phyloP scores from a whole-genome alignment of 208 protist species.

The Leishmania mexicana region DNA sequence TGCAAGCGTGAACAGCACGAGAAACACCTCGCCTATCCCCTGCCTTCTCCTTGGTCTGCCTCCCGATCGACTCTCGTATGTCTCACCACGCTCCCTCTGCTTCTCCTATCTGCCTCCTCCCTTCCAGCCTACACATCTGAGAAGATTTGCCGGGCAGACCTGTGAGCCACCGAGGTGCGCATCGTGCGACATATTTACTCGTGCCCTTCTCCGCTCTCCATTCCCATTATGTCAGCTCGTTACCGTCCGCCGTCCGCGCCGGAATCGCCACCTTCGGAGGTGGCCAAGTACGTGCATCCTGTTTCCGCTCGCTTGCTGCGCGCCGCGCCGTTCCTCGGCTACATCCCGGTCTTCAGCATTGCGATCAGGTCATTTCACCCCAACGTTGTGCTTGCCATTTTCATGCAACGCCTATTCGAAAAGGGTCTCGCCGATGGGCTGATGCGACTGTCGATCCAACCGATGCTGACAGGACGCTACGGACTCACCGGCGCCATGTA shows the following conservation, averaged over 20 bases:
- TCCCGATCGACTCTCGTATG: background rate
- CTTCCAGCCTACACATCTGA: background rate
- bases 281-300: conserved; percentile 25
- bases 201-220: background rate
- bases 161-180: background rate
- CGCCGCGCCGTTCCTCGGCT: conserved; percentile 16
- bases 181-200: background rate
- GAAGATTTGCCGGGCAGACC: background rate
- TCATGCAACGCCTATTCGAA: conserved; percentile 50
- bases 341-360: conserved; percentile 56
- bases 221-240: conserved; percentile 2
- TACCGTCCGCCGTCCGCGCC: background rate
- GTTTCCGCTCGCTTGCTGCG: conserved; percentile 25
- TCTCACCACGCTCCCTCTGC: background rate
- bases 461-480: conserved; percentile 59
- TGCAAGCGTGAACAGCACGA: too few species aligned
- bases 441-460: conserved; percentile 41
- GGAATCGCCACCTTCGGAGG: background rate
- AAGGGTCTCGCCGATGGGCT: conserved; percentile 62
- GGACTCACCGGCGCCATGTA: conserved; percentile 42
- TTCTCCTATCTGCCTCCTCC: background rate
- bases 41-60: background rate
- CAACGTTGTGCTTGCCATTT: conserved; percentile 47
- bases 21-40: background rate
- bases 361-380: conserved; percentile 45